Conservation (phyloP, 192 early-diverging fungal genomes). For the Glomus cerebriforme region DNA sequence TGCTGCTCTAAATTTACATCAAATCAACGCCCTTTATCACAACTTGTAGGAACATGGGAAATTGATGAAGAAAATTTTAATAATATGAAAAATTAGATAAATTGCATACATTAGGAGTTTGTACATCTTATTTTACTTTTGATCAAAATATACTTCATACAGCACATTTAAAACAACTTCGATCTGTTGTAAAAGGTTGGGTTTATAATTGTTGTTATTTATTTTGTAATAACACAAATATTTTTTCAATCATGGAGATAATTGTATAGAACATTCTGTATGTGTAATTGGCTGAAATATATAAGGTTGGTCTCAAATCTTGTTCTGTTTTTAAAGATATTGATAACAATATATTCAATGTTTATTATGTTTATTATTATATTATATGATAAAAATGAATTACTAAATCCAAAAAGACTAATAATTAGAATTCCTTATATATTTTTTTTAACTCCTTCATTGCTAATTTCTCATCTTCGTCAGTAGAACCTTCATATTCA, state of each 20-base stretch:
- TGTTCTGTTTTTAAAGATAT: neutral
- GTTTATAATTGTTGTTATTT: neutral
- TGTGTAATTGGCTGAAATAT: neutral
- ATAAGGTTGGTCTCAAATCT: neutral
- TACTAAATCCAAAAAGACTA: too few relatives aligned
- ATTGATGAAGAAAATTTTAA: neutral
- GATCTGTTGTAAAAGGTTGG: neutral
- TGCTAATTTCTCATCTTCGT: too few relatives aligned
- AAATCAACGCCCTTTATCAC: neutral
- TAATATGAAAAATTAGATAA: neutral
- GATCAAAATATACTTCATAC: constrained; percentile 5
- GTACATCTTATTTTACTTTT: neutral
- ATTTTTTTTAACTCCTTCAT: too few relatives aligned
- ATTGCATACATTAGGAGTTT: constrained; percentile 11
- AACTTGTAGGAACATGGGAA: constrained; percentile 20
- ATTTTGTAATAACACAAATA: constrained; percentile 9
- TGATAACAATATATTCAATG: too few relatives aligned
- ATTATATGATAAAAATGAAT: too few relatives aligned
- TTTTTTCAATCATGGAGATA: neutral
- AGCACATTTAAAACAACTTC: neutral
- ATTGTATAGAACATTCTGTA: neutral
- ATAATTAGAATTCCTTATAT: too few relatives aligned
- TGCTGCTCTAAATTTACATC: neutral
- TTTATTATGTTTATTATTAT: too few relatives aligned
- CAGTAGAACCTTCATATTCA: too few relatives aligned